Conservation (phyloP, 1,284 basidiomycete species). For the Trichosporon ovoides region DNA sequence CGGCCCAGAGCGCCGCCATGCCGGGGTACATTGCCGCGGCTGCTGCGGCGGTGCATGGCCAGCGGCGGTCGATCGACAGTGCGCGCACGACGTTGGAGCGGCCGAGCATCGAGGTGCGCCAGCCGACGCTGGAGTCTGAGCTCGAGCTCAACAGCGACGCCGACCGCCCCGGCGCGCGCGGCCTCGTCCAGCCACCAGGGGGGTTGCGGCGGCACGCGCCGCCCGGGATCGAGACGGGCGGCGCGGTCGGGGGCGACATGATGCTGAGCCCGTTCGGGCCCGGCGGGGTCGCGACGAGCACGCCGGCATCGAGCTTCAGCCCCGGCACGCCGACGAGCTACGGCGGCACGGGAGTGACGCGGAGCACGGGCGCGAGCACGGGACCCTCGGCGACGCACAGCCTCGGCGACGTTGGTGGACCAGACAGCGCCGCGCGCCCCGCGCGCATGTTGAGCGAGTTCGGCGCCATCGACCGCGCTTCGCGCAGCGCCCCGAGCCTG, state of each 20-base stretch:
- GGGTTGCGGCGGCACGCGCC: conserved; percentile 7
- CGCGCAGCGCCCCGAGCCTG: not conserved
- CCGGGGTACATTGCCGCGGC: not conserved
- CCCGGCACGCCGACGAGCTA: not conserved
- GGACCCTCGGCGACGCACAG: not conserved
- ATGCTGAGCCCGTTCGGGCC: conserved; percentile 19
- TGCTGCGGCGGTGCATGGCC: not conserved
- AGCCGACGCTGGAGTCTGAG: not conserved
- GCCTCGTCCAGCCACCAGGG: not conserved
- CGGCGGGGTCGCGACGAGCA: not conserved
- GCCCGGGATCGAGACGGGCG: not conserved
- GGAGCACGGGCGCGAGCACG: not conserved
- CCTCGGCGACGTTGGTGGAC: not conserved
- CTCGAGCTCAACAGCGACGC: not conserved
- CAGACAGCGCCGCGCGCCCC: not conserved
- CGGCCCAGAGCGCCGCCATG: not conserved
- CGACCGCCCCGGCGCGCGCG: not conserved
- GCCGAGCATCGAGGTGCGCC: not conserved
- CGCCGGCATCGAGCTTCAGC: not conserved
- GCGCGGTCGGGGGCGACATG: conserved; percentile 14
- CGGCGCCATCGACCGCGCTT: not conserved
- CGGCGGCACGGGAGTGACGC: not conserved
- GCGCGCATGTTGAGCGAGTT: not conserved
- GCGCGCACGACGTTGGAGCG: not conserved
- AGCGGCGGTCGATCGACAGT: conserved; percentile 4